A percentile compares a stretch with the other conserved stretches of the same genome.
Conservation (phyloP, 2,329 filamentous ascomycete genomes). For the Diaporthe longicolla region DNA sequence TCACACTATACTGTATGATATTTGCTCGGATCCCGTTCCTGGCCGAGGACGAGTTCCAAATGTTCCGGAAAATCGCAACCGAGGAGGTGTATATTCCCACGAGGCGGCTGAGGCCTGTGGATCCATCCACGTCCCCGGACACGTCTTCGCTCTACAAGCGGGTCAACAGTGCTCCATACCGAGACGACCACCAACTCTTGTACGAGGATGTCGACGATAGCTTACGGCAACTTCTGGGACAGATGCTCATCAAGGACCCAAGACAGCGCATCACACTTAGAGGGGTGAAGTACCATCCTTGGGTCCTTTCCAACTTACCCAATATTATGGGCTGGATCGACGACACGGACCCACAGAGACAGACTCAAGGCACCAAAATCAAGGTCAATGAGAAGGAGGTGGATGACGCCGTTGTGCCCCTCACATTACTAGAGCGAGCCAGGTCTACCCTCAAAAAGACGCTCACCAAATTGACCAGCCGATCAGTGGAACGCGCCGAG, state of each 20-base stretch:
- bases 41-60: slow-evolving; percentile 89
- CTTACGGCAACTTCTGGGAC: slow-evolving; percentile 81
- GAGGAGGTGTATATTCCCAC: slow-evolving; percentile 92
- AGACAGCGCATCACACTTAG: slow-evolving; percentile 88
- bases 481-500: slow-evolving; percentile 68
- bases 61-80: slow-evolving; percentile 92
- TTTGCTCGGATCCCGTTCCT: slow-evolving; percentile 95
- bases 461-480: slow-evolving; percentile 73
- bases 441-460: slow-evolving; percentile 82
- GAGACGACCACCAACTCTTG: slow-evolving; percentile 81
- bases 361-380: slow-evolving; percentile 85
- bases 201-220: slow-evolving; percentile 90
- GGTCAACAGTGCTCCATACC: slow-evolving; percentile 75
- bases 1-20: slow-evolving; percentile 95
- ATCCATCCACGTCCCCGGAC: slow-evolving; percentile 70
- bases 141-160: slow-evolving; percentile 69
- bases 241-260: slow-evolving; percentile 91
- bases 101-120: slow-evolving; percentile 83
- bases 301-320: slow-evolving; percentile 85
- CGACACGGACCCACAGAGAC: slow-evolving; percentile 87
- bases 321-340: slow-evolving; percentile 89
- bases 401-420: slow-evolving; percentile 88
- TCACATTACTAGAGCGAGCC: slow-evolving; percentile 88
- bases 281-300: slow-evolving; percentile 94
- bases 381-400: slow-evolving; percentile 93